Base-by-base conservation (phyloP, 192 early-diverging fungal species). In the Backusella luteola region DNA sequence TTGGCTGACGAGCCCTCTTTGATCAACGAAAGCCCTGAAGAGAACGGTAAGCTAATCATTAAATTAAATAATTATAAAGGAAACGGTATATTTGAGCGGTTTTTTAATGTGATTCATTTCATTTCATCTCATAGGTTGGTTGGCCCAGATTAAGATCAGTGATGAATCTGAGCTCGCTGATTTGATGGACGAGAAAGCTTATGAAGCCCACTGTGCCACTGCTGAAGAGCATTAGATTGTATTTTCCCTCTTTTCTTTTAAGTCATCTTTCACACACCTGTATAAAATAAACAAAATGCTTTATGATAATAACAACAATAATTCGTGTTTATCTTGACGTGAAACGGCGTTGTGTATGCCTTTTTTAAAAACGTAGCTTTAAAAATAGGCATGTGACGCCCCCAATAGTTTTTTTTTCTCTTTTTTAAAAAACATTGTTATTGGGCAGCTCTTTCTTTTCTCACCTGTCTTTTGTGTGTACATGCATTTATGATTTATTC, bases 121-220 rank as follows among this genome's bases (percentile, higher is more conserved):
- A 53, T 52, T 73, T 80, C 34, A 71, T 74, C 26, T 66, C 35
- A 56, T 75, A 95, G 94, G 93, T 71, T 98, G 97, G 97, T 86
- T 97, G 52, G 95, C 93, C 82, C 96, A 97, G 89, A 93, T 98
- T 80, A 88, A 96, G 87, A 53, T 98, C 53, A 85, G 85, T 6
- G 76, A 88, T 73, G 77, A 85, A 77, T 87, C 75, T 6, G 91
- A 97, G 80, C 71, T 97, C 67, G 86, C 93, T 8, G 77, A 80
- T 17, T 87, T 98, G 71, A 77, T 98, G 41, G 85, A 91, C 80
- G 89, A 93, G 81, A 78, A 78, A 15, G 87, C 80, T 6, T 98
- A 98, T 86, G 80, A 87, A 38, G 78, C 80, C 39, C 86, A 89
- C 76, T 86, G 80, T 72, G 87, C 85, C 34, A n/a, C 68, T 35